These are phyloP conservation scores for Aspergillus homomorphus DNA, from an alignment of 495 filamentous ascomycete genomes.

Conservation along the genomic window DNA sequence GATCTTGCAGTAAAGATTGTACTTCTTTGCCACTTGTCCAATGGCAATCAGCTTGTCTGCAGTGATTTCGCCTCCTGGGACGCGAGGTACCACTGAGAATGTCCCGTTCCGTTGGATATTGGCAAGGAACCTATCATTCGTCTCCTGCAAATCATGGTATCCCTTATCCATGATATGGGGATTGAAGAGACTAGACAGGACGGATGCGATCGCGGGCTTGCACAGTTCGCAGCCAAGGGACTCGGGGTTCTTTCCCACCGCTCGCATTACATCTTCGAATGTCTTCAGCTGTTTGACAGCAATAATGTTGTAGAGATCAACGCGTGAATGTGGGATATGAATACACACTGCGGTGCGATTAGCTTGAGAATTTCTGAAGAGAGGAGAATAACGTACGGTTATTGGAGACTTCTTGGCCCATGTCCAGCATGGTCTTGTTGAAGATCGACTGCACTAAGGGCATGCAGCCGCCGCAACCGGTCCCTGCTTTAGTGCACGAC, in stretches of 20 bases:
- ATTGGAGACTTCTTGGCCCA: conserved; percentile 91
- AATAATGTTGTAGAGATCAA: conserved; percentile 88
- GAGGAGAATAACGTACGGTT: conserved; percentile 46
- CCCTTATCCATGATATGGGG: conserved; percentile 76
- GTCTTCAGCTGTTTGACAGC: conserved; percentile 76
- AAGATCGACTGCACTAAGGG: conserved; percentile 90
- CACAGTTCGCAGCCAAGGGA: conserved; percentile 89
- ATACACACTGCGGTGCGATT: conserved; percentile 56
- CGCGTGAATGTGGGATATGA: conserved; percentile 84
- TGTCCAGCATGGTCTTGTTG: conserved; percentile 84
- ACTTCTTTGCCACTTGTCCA: conserved; percentile 85
- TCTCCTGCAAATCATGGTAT: conserved; percentile 82
- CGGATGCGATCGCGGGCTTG: conserved; percentile 83
- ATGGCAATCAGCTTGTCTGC: conserved; percentile 87
- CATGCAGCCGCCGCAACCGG: conserved; percentile 92
- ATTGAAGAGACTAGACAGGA: conserved; percentile 83
- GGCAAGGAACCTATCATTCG: conserved; percentile 88
- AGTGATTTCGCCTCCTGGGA: conserved; percentile 87
- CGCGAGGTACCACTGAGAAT: conserved; percentile 83
- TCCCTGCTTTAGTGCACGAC: conserved; percentile 91
- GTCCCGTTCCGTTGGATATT: conserved; percentile 96
- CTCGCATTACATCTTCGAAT: conserved; percentile 77
- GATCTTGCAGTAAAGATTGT: conserved; percentile 88
- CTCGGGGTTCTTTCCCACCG: conserved; percentile 68
- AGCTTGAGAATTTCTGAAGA: conserved; percentile 1